Percentiles rank a stretch among this genome's conserved stretches.
These are phyloP conservation scores for Leavenworthia alabamica DNA, from an alignment of 345 rosid species.

Conservation along the genomic window DNA sequence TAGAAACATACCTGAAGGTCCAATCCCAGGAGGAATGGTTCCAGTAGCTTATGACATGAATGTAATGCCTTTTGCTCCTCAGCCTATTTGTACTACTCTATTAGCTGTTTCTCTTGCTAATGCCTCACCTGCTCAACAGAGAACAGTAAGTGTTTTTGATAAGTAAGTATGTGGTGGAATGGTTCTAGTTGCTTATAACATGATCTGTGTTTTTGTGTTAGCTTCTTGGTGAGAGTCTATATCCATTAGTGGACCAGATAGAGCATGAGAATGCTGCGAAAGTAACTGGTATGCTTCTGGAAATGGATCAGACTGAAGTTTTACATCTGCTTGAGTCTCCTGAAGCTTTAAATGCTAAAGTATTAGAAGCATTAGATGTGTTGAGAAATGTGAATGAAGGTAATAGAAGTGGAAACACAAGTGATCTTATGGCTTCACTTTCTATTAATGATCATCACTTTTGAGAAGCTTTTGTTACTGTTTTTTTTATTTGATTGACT, in stretches of 20 bases:
- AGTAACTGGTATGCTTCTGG: conserved; percentile 76
- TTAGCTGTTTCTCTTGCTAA: conserved; percentile 69
- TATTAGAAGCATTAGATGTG: conserved; percentile 66
- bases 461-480: conserved; percentile 14
- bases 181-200: no score
- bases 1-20: conserved; percentile 67
- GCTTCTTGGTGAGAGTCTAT: conserved; percentile 67
- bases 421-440: conserved; percentile 51
- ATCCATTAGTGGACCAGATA: conserved; percentile 64
- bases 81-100: conserved; percentile 49
- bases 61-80: conserved; percentile 56
- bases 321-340: conserved; percentile 77
- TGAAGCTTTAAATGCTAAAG: conserved; percentile 66
- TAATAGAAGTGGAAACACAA: conserved; percentile 35
- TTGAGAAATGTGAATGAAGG: conserved; percentile 46
- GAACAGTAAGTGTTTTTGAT: conserved; percentile 45
- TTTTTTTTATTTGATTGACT: conserved; percentile 22
- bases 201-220: conserved; percentile 12
- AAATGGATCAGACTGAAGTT: conserved; percentile 77
- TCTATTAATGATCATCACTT: conserved; percentile 46
- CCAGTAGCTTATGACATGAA: conserved; percentile 67
- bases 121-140: conserved; percentile 61
- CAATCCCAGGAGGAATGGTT: conserved; percentile 71
- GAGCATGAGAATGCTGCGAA: conserved; percentile 71
- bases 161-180: no score